A percentile compares a stretch with the other conserved stretches of the same genome.
Evolutionary conservation across 495 filamentous ascomycete species (phyloP).

Genomic region (Xylaria cubensis): DNA sequence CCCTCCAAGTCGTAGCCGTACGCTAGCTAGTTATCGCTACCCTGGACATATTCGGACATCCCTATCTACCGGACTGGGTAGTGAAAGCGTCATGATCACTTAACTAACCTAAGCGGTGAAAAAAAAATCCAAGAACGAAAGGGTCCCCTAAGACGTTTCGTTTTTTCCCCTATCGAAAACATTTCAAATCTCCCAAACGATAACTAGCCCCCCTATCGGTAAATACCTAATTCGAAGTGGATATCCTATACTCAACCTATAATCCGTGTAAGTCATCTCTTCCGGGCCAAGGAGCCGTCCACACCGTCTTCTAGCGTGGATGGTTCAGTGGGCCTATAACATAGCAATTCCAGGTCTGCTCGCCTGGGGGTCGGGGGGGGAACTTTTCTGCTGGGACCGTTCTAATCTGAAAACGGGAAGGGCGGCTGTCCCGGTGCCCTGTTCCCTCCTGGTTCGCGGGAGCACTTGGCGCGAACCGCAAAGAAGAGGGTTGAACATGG

Average conservation of each 20-base stretch:
- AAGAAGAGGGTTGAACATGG: background rate
- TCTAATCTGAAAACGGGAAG: background rate
- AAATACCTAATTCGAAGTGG: background rate
- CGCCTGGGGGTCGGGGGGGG: background rate
- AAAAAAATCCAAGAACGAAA: background rate
- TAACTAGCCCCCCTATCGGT: background rate
- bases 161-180: background rate
- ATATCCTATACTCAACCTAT: background rate
- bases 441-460: conserved; percentile 3
- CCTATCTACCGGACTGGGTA: background rate
- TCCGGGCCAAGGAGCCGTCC: conserved; percentile 2
- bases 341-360: background rate
- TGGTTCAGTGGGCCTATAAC: background rate
- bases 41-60: background rate
- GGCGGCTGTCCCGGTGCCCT: background rate
- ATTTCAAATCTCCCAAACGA: conserved; percentile 3
- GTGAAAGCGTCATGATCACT: background rate
- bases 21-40: background rate
- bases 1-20: background rate
- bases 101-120: background rate
- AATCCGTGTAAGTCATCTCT: background rate
- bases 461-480: conserved; percentile 5
- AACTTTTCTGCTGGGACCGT: conserved; percentile 1
- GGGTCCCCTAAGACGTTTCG: background rate
- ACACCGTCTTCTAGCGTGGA: background rate